A percentile compares a stretch with the other conserved stretches of the same genome.
phyloP scores from a whole-genome alignment of 805 yeast species.

The Hanseniaspora lachancei region DNA sequence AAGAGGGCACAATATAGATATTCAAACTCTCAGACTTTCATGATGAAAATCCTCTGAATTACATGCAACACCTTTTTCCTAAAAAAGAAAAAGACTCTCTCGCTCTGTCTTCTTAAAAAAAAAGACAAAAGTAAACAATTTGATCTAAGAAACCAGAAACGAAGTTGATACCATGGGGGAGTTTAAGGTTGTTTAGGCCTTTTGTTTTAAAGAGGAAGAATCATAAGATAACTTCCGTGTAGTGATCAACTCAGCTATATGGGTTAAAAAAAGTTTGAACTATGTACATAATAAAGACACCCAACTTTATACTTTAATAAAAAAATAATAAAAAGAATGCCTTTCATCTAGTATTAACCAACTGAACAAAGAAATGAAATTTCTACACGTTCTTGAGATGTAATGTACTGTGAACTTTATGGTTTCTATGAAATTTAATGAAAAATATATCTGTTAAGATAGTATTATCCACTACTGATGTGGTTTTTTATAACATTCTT shows the following conservation, averaged over 20 bases:
- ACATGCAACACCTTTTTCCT: conserved; percentile 13
- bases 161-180: conserved; percentile 28
- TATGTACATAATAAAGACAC: conserved; percentile 7
- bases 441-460: conserved; percentile 30
- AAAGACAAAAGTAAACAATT: conserved; percentile 10
- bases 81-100: conserved; percentile 7
- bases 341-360: conserved; percentile 28
- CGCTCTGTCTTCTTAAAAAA: conserved; percentile 5
- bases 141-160: conserved; percentile 33
- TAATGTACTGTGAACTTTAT: conserved; percentile 20
- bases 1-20: conserved; percentile 14
- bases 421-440: conserved; percentile 30
- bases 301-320: no score
- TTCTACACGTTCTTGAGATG: neutral
- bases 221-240: neutral
- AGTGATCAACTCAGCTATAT: conserved; percentile 26
- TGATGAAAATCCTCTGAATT: conserved; percentile 13
- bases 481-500: conserved; percentile 18
- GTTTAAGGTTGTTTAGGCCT: conserved; percentile 27
- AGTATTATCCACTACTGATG: conserved; percentile 34
- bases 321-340: neutral
- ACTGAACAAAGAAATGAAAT: conserved; percentile 7
- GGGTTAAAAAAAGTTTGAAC: conserved; percentile 22
- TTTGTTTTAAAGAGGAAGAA: conserved; percentile 14
- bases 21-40: conserved; percentile 14